Evolutionary conservation across 2,329 filamentous ascomycete species (phyloP).

Genomic region (Akanthomyces muscarius): DNA sequence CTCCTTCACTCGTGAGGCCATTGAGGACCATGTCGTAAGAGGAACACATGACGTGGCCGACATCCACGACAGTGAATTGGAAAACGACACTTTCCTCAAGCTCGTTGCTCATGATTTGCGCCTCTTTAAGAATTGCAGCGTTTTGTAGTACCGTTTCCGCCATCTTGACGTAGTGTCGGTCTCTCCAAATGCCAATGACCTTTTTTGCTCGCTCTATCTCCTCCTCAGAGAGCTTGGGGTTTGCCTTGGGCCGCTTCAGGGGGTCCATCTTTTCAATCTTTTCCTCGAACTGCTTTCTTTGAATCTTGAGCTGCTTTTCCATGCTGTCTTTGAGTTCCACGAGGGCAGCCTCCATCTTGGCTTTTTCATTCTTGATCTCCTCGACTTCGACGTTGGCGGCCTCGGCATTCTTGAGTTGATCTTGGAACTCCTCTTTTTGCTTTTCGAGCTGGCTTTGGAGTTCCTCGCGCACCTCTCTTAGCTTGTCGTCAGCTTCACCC

Average conservation of each 20-base stretch:
- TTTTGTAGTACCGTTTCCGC: constrained; percentile 87
- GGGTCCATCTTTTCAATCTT: constrained; percentile 75
- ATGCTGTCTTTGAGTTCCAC: constrained; percentile 79
- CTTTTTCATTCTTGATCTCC: constrained; percentile 78
- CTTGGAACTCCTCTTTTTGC: constrained; percentile 78
- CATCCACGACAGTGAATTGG: constrained; percentile 88
- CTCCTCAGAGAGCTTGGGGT: constrained; percentile 62
- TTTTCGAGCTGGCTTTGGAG: constrained; percentile 79
- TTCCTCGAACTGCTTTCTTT: constrained; percentile 79
- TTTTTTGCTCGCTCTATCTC: constrained; percentile 68
- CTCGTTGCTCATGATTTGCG: constrained; percentile 95
- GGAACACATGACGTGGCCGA: constrained; percentile 83
- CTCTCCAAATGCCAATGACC: constrained; percentile 70
- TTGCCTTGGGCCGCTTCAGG: constrained; percentile 56
- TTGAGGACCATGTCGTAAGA: constrained; percentile 97
- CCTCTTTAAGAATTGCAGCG: constrained; percentile 85
- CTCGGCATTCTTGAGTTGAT: constrained; percentile 71
- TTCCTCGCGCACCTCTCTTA: constrained; percentile 72
- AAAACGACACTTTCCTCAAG: constrained; percentile 91
- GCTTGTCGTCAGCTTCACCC: constrained; percentile 68
- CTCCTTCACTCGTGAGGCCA: constrained; percentile 79
- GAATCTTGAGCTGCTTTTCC: constrained; percentile 76
- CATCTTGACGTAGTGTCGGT: constrained; percentile 87
- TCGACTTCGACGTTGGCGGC: constrained; percentile 74
- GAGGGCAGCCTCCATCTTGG: constrained; percentile 78